Conservation (phyloP, 164 flowering plant genomes). For the Magnolia officinalis region DNA sequence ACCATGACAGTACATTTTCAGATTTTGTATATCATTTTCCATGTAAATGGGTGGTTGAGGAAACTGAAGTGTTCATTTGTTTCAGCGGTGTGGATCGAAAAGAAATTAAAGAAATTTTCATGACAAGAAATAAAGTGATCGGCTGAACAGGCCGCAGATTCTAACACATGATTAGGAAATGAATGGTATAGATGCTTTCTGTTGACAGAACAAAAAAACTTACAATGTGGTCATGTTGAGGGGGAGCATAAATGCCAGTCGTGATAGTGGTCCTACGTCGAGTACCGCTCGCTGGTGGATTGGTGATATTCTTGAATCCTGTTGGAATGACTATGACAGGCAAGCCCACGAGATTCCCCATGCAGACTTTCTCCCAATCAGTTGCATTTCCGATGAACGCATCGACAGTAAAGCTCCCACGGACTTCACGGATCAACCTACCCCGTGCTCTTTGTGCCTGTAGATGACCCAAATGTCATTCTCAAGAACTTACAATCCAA, state of each 20-base stretch:
- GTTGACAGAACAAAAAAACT: slow-evolving; percentile 16
- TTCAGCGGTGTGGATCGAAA: no score
- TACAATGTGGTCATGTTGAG: slow-evolving; percentile 77
- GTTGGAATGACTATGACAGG: slow-evolving; percentile 81
- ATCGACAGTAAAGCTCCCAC: slow-evolving; percentile 66
- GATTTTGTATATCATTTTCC: neutral
- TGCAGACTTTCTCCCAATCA: slow-evolving; percentile 88
- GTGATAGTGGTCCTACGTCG: slow-evolving; percentile 60
- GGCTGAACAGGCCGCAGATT: neutral
- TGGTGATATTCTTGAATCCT: slow-evolving; percentile 48
- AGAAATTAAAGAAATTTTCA: neutral
- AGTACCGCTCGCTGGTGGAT: slow-evolving; percentile 44
- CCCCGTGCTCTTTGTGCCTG: slow-evolving; percentile 97
- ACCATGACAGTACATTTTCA: no score
- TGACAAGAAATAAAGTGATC: neutral
- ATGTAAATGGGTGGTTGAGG: neutral
- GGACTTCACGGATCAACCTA: slow-evolving; percentile 61
- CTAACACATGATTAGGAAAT: neutral
- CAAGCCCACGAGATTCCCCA: slow-evolving; percentile 89
- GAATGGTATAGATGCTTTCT: neutral
- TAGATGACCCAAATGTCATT: neutral
- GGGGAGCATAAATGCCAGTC: slow-evolving; percentile 86
- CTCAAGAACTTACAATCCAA: neutral
- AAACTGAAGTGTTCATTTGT: neutral
- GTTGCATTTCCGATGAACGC: slow-evolving; percentile 87